These are phyloP conservation scores for Carex arenaria DNA, from an alignment of 202 grass and related monocot genomes.

Conservation along the genomic window DNA sequence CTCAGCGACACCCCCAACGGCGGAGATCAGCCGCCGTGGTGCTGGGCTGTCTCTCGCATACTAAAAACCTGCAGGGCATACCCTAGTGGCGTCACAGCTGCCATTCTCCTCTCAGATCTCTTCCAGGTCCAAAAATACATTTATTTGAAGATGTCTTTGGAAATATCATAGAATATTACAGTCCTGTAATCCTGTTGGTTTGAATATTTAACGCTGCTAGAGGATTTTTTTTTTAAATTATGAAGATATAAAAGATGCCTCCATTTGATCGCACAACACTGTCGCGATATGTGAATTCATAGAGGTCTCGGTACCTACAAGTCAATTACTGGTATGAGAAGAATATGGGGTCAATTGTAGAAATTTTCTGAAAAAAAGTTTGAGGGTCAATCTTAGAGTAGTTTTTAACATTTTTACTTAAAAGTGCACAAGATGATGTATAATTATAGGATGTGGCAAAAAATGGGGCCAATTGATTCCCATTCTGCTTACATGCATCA, in stretches of 20 bases:
- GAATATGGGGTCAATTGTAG: too few species aligned
- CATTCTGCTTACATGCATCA: not conserved
- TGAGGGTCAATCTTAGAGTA: too few species aligned
- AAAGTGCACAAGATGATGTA: too few species aligned
- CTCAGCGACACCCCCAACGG: conserved; percentile 23
- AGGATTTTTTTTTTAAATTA: not conserved
- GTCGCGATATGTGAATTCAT: not conserved
- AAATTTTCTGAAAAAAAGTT: too few species aligned
- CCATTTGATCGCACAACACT: too few species aligned
- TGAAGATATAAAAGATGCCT: too few species aligned
- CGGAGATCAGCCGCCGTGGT: conserved; percentile 53
- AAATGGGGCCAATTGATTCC: too few species aligned
- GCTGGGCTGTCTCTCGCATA: conserved; percentile 62
- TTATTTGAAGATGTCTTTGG: not conserved
- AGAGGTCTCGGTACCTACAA: not conserved
- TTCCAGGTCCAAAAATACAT: conserved; percentile 47
- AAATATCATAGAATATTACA: not conserved
- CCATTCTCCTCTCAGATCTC: conserved; percentile 87
- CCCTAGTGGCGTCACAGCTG: conserved; percentile 77
- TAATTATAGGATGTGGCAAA: too few species aligned
- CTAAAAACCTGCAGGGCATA: conserved; percentile 75
- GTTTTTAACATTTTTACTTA: too few species aligned
- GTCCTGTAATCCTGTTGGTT: not conserved
- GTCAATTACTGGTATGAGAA: not conserved
- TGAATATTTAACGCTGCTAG: not conserved